Percentiles rank a stretch among this genome's conserved stretches.
Evolutionary conservation across 2,329 filamentous ascomycete genomes (phyloP).

Genomic region (Alternaria gansuensis): DNA sequence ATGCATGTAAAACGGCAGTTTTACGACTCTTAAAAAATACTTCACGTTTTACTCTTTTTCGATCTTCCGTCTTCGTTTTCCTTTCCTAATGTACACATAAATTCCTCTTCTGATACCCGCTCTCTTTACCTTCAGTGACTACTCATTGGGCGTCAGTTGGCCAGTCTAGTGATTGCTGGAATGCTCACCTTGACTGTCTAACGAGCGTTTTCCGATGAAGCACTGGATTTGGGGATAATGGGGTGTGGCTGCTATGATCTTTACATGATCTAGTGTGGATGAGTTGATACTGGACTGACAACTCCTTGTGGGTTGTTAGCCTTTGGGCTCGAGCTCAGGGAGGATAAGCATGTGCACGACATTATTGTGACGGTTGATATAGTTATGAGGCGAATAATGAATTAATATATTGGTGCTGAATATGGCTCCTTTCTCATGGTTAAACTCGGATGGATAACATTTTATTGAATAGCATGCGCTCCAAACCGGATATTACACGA

Average conservation of each 20-base stretch:
- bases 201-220: conserved; percentile 9
- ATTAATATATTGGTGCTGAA: conserved; percentile 5
- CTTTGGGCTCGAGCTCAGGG: too few relatives aligned
- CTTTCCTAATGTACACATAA: conserved; percentile 17
- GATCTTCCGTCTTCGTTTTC: conserved; percentile 1
- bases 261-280: conserved; percentile 5
- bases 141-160: conserved; percentile 12
- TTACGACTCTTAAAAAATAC: background rate
- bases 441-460: too few relatives aligned
- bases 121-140: conserved; percentile 17
- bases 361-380: background rate
- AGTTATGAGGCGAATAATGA: background rate
- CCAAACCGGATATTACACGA: too few relatives aligned
- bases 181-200: conserved; percentile 30
- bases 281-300: background rate
- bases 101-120: conserved; percentile 15
- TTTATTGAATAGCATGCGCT: too few relatives aligned
- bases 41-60: background rate
- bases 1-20: background rate
- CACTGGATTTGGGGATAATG: conserved; percentile 6
- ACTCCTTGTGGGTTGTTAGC: background rate
- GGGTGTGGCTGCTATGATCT: conserved; percentile 11
- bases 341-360: conserved; percentile 2
- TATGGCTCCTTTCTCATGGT: background rate
- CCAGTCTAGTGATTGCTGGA: conserved; percentile 31